Evolutionary conservation across 768 basidiomycete species (phyloP), one percentile per base, ranked within the genome.

Genomic region (Mycena vulgaris): DNA sequence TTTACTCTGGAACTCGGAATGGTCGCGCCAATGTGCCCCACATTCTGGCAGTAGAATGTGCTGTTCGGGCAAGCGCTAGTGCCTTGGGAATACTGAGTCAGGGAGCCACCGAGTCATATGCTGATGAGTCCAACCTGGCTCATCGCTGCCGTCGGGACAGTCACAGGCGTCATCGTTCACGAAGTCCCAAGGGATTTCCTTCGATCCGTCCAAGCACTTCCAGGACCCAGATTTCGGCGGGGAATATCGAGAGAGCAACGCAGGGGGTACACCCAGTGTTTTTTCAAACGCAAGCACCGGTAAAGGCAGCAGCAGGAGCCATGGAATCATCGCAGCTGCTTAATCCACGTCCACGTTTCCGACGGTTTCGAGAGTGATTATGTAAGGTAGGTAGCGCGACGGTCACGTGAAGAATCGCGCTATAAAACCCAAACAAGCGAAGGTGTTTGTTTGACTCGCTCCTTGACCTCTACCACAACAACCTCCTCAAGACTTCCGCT

Each of bases 91-190:
- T 13, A 14, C 39, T 45, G 21, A 70, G 61, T 71, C 31, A 62
- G 52, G 66, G 48, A 73, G 63, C 58, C 57, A 25, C 14, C 45
- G 57, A 45, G 42, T 53, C 58, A 62, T 66, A 55, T 33, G 25
- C 28, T 21, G 0, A 48, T 70, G 57, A 55, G 30, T 17, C 81
- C 21, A 48, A 92, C 96, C 96, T 79, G 96, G 96, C 78, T 98
- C 96, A 73, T 98, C 96, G 72, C 93, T 96, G n/a, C 96, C 96
- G 76, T 98, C 96, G 33, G 86, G 85, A 77, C 96, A 98, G 82
- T 98, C 96, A 77, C 96, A 98, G 75, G 91, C 95, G 80, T 98
- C 96, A 77, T 98, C 95, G 79, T 98, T 98, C 28, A 98, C 91
- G 23, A 93, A 90, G 37, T 83, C 81, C 91, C 92, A 95, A 2